Percentiles rank a stretch among this genome's conserved stretches.
These are phyloP conservation scores for Xylariaceae sp. DNA, from an alignment of 2,329 filamentous ascomycete species.

Conservation along the genomic window DNA sequence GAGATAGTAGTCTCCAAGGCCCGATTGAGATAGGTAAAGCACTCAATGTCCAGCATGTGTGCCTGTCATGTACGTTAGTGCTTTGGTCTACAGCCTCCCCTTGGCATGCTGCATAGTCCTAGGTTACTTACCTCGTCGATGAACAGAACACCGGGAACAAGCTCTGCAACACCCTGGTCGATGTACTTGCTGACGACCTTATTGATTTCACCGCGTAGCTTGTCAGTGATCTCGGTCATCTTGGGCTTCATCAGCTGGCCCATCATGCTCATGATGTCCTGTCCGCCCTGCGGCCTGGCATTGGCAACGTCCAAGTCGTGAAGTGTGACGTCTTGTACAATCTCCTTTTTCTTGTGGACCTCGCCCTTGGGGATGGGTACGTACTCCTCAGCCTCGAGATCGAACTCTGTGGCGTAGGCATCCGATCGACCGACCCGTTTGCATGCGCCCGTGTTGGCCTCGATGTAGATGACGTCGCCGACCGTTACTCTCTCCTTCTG, in stretches of 20 bases:
- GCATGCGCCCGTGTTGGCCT: constrained; percentile 96
- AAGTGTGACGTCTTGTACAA: constrained; percentile 95
- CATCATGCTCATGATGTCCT: constrained; percentile 99
- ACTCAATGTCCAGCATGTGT: constrained; percentile 99
- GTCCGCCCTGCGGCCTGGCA: constrained; percentile 87
- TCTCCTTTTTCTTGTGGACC: constrained; percentile 99
- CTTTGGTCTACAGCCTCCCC: constrained; percentile 1
- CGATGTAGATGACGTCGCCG: constrained; percentile 98
- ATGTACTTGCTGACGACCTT: constrained; percentile 99
- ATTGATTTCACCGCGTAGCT: constrained; percentile 93
- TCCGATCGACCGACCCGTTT: constrained; percentile 95
- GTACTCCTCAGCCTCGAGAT: constrained; percentile 97
- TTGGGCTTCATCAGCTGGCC: constrained; percentile 99
- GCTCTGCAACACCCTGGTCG: constrained; percentile 93
- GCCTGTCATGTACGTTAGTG: constrained; percentile 53
- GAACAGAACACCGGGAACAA: constrained; percentile 97
- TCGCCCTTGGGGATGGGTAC: constrained; percentile 98
- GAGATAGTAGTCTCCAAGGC: constrained; percentile 94
- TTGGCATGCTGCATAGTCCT: constrained; percentile 1
- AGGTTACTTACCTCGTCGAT: constrained; percentile 78
- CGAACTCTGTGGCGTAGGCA: constrained; percentile 96
- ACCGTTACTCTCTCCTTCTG: constrained; percentile 96
- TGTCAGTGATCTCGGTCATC: constrained; percentile 99
- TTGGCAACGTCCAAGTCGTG: constrained; percentile 97
- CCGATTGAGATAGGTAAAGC: constrained; percentile 97